A percentile compares a stretch with the other conserved stretches of the same genome.
Evolutionary conservation across 1,284 basidiomycete genomes (phyloP).

Genomic region (Ceratobasidium sp.): DNA sequence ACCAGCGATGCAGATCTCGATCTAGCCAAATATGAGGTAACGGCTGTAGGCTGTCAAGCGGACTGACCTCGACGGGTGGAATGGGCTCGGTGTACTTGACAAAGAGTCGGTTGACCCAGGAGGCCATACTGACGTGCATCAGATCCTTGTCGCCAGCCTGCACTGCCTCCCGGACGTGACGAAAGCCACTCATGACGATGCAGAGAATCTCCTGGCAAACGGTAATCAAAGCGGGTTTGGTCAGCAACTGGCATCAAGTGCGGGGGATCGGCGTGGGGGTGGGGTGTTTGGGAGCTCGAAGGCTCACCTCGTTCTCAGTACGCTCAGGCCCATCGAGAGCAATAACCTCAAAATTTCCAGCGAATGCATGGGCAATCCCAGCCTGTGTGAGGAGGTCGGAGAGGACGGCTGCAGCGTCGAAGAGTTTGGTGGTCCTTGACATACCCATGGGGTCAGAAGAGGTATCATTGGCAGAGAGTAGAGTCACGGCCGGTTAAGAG

Average conservation of each 20-base stretch:
- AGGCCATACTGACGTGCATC: slow-evolving; percentile 53
- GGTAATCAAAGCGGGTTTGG: slow-evolving; percentile 7
- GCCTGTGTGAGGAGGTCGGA: slow-evolving; percentile 59
- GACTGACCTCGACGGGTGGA: slow-evolving; percentile 43
- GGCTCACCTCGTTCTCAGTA: slow-evolving; percentile 41
- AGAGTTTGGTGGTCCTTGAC: slow-evolving; percentile 67
- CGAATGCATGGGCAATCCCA: slow-evolving; percentile 69
- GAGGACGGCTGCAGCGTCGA: slow-evolving; percentile 68
- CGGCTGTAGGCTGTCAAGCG: neutral
- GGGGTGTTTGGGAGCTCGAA: too few species aligned
- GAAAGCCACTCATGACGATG: slow-evolving; percentile 64
- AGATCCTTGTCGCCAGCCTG: slow-evolving; percentile 47
- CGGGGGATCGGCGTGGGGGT: slow-evolving; percentile 38
- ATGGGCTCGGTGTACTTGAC: slow-evolving; percentile 45
- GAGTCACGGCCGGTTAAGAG: slow-evolving; percentile 10
- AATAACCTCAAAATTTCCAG: slow-evolving; percentile 67
- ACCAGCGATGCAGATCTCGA: slow-evolving; percentile 79
- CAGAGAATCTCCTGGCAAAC: slow-evolving; percentile 65
- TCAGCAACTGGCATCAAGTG: slow-evolving; percentile 16
- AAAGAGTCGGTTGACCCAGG: slow-evolving; percentile 61
- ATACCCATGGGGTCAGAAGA: slow-evolving; percentile 49
- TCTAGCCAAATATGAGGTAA: slow-evolving; percentile 53
- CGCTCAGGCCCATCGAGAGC: slow-evolving; percentile 50
- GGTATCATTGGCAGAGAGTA: neutral
- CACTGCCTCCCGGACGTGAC: slow-evolving; percentile 61